A percentile compares a stretch with the other conserved stretches of the same genome.
Evolutionary conservation across 2,329 filamentous ascomycete genomes (phyloP).

Genomic region (Fusarium setosum): DNA sequence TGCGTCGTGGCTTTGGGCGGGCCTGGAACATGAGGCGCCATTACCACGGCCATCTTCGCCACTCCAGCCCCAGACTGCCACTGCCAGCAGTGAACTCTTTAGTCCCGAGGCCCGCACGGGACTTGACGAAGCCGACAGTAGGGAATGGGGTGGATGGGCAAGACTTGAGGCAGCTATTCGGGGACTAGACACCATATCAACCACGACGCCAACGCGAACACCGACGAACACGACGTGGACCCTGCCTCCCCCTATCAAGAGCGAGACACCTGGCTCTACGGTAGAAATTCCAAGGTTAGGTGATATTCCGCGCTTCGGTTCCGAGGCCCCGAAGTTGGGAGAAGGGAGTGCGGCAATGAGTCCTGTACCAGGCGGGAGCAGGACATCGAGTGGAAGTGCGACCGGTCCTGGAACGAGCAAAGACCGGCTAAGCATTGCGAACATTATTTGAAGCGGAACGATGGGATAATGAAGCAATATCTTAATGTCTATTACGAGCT

Average conservation of each 20-base stretch:
- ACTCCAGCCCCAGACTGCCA: slow-evolving; percentile 28
- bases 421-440: slow-evolving; percentile 56
- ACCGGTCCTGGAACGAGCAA: slow-evolving; percentile 33
- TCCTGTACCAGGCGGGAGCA: slow-evolving; percentile 41
- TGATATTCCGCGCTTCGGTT: slow-evolving; percentile 45
- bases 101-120: slow-evolving; percentile 62
- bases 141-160: slow-evolving; percentile 86
- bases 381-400: slow-evolving; percentile 31
- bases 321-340: slow-evolving; percentile 39
- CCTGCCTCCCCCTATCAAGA: slow-evolving; percentile 50
- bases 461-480: slow-evolving; percentile 11
- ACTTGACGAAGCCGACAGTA: slow-evolving; percentile 66
- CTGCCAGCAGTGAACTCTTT: slow-evolving; percentile 52
- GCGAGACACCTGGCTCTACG: slow-evolving; percentile 44
- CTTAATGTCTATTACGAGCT: slow-evolving; percentile 39
- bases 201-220: slow-evolving; percentile 45
- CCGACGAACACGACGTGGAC: slow-evolving; percentile 50
- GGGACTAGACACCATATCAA: slow-evolving; percentile 42
- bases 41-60: slow-evolving; percentile 37
- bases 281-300: slow-evolving; percentile 44
- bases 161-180: slow-evolving; percentile 68
- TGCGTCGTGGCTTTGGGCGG: slow-evolving; percentile 85
- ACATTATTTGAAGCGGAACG: slow-evolving; percentile 53
- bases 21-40: slow-evolving; percentile 62
- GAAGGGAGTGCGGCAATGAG: slow-evolving; percentile 43